phyloP scores from a whole-genome alignment of 495 filamentous ascomycete genomes.

The Xylaria palmicola region DNA sequence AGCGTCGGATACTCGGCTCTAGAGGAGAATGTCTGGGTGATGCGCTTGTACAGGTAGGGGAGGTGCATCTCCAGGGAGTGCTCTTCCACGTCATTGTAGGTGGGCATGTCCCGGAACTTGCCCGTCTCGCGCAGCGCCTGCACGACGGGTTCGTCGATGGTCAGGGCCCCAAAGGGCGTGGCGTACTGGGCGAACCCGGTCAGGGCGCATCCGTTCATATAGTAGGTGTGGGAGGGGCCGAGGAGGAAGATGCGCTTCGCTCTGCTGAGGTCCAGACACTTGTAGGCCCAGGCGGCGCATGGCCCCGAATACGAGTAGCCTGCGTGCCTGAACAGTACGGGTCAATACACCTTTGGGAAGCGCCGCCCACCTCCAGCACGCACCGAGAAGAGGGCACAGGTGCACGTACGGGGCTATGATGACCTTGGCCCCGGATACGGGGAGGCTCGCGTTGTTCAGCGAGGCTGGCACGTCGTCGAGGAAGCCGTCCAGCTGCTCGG shows the following conservation, averaged over 20 bases:
- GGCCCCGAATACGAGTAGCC: constrained; percentile 95
- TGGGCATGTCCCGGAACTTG: constrained; percentile 73
- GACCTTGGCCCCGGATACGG: constrained; percentile 73
- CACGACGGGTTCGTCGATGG: constrained; percentile 68
- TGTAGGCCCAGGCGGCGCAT: constrained; percentile 94
- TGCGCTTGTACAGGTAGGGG: constrained; percentile 87
- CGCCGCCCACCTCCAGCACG: neutral
- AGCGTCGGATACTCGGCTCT: constrained; percentile 64
- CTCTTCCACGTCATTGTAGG: constrained; percentile 73
- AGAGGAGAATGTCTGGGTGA: constrained; percentile 55
- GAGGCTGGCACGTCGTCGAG: constrained; percentile 67
- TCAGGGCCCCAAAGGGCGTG: constrained; percentile 81
- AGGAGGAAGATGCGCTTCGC: constrained; percentile 91
- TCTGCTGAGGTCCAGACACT: constrained; percentile 73
- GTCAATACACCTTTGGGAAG: constrained; percentile 2
- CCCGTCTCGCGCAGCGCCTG: constrained; percentile 59
- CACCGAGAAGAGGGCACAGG: neutral
- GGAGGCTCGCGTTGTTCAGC: constrained; percentile 61
- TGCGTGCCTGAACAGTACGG: constrained; percentile 66
- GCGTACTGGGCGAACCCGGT: constrained; percentile 72
- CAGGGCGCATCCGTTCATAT: constrained; percentile 74
- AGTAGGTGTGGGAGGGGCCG: constrained; percentile 88
- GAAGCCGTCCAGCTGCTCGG: constrained; percentile 73
- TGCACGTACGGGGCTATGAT: constrained; percentile 96
- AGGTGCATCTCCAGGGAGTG: constrained; percentile 98